Evolutionary conservation across 2,329 filamentous ascomycete genomes (phyloP).

Genomic region (Sporothrix phasma): DNA sequence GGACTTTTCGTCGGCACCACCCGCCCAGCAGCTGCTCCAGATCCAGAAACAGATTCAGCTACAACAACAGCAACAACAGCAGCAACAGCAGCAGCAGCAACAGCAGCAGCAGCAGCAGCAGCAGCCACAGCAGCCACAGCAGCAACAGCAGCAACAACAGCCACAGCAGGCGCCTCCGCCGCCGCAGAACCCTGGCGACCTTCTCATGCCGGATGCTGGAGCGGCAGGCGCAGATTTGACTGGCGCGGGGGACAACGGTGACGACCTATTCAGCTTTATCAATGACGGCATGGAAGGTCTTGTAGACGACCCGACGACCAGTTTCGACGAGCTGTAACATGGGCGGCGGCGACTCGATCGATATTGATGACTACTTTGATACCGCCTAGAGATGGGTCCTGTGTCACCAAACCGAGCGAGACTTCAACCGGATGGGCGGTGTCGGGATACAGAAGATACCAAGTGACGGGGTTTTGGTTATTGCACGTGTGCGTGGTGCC

Average conservation of each 20-base stretch:
- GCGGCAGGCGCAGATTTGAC: background rate
- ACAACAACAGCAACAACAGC: background rate
- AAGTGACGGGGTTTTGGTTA: background rate
- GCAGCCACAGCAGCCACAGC: constrained; percentile 11
- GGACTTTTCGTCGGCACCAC: constrained; percentile 1
- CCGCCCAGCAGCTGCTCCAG: background rate
- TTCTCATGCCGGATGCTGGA: background rate
- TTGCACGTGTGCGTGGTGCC: no score
- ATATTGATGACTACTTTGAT: constrained; percentile 19
- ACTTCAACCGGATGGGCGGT: background rate
- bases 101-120: background rate
- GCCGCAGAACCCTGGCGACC: constrained; percentile 18
- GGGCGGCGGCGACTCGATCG: constrained; percentile 34
- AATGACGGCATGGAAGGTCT: constrained; percentile 31
- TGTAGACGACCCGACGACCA: constrained; percentile 30
- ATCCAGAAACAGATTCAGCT: background rate
- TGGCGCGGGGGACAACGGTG: constrained; percentile 25
- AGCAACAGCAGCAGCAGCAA: background rate
- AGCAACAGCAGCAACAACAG: constrained; percentile 12
- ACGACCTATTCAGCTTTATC: constrained; percentile 40
- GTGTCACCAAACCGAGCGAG: no score
- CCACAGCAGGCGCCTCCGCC: no score
- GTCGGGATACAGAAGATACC: background rate
- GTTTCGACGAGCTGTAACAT: constrained; percentile 43
- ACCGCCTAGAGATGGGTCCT: background rate